phyloP scores from a whole-genome alignment of 2,329 filamentous ascomycete genomes.

The Botrytis pseudocinerea region DNA sequence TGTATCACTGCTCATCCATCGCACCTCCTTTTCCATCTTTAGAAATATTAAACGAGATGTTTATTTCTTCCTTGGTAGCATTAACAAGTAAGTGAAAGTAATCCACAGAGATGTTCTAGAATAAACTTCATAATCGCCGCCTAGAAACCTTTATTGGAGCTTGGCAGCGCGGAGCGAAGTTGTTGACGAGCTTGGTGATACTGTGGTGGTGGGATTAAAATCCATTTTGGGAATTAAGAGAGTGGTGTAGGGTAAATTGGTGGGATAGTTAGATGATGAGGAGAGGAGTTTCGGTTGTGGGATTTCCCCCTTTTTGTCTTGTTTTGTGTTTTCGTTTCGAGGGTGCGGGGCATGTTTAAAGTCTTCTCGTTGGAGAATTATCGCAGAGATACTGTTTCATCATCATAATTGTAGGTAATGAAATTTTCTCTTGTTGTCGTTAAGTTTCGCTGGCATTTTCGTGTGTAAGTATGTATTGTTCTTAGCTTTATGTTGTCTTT shows the following conservation, averaged over 20 bases:
- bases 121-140: neutral
- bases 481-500: neutral
- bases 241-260: neutral
- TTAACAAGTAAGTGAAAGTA: too few relatives aligned
- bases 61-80: too few relatives aligned
- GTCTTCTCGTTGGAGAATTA: accelerated
- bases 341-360: neutral
- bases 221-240: neutral
- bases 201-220: neutral
- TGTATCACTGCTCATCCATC: neutral
- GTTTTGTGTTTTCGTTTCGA: neutral
- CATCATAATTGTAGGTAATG: neutral
- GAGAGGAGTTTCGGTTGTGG: neutral
- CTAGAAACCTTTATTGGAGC: neutral
- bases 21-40: neutral
- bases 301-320: neutral
- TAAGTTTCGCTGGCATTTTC: neutral
- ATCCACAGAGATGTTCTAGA: neutral
- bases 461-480: neutral
- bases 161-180: neutral
- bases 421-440: neutral
- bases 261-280: neutral
- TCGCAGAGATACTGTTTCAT: accelerated
- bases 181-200: neutral
- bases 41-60: neutral